A percentile compares a stretch with the other conserved stretches of the same genome.
Conservation (phyloP, 257 asterid genomes). For the Cordia subcordata region DNA sequence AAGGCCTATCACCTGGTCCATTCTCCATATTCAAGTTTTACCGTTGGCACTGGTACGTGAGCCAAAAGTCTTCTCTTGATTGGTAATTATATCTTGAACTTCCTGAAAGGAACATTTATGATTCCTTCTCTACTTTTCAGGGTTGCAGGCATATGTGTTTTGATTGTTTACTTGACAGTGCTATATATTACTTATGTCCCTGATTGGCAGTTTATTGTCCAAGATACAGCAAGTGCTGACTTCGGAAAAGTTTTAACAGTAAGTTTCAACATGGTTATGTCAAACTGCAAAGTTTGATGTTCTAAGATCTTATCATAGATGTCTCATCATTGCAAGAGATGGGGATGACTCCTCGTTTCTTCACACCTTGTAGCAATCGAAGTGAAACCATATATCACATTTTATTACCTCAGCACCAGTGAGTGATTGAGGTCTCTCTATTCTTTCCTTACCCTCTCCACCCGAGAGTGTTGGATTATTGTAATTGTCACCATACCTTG, state of each 20-base stretch:
- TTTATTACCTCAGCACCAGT: no score
- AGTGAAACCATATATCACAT: no score
- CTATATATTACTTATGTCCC: constrained; percentile 62
- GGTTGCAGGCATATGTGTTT: constrained; percentile 45
- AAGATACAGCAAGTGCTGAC: constrained; percentile 39
- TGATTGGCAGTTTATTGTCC: constrained; percentile 61
- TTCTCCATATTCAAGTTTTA: constrained; percentile 55
- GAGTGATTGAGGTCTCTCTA: no score
- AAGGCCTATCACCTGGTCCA: constrained; percentile 25
- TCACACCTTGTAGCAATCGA: no score
- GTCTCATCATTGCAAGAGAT: background rate
- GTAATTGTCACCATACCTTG: no score
- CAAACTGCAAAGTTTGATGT: background rate
- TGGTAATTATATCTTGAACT: no score
- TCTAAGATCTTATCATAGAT: background rate
- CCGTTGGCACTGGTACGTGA: constrained; percentile 59
- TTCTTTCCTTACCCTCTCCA: no score
- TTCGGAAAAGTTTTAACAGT: constrained; percentile 55
- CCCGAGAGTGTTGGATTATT: no score
- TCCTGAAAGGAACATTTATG: background rate
- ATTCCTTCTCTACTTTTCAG: constrained; percentile 23
- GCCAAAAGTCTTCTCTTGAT: background rate
- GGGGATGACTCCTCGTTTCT: no score
- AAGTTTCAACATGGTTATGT: constrained; percentile 15
- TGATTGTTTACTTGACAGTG: constrained; percentile 48